phyloP scores from a whole-genome alignment of 2,329 filamentous ascomycete species.

The Ampelomyces quisqualis region DNA sequence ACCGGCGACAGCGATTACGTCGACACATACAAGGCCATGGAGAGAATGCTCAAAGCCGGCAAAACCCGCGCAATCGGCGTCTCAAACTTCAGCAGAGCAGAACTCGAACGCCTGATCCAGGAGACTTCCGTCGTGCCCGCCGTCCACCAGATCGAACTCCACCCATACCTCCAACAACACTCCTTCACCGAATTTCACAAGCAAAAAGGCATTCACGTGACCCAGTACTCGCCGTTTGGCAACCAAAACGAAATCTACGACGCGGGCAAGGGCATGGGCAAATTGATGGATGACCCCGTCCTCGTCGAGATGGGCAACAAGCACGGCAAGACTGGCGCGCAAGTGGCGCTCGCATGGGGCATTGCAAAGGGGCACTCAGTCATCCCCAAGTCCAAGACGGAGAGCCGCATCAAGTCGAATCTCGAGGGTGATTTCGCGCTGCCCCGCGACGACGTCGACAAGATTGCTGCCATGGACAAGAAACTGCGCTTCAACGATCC shows the following conservation, averaged over 20 bases:
- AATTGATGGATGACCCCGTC: constrained; percentile 55
- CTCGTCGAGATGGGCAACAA: constrained; percentile 67
- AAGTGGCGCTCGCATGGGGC: constrained; percentile 83
- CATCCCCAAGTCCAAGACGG: constrained; percentile 40
- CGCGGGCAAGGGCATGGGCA: constrained; percentile 29
- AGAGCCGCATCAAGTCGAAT: constrained; percentile 33
- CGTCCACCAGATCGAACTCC: constrained; percentile 35
- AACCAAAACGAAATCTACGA: constrained; percentile 40
- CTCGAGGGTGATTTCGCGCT: constrained; percentile 66
- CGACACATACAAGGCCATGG: constrained; percentile 46
- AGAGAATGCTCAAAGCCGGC: constrained; percentile 36
- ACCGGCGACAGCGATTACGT: constrained; percentile 31
- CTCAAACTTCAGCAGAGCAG: constrained; percentile 38
- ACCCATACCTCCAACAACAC: constrained; percentile 35
- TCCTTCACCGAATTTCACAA: constrained; percentile 30
- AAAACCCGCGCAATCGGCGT: constrained; percentile 38
- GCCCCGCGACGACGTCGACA: constrained; percentile 67
- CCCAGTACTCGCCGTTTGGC: constrained; percentile 40
- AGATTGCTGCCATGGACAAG: constrained; percentile 60
- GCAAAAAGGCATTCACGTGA: constrained; percentile 36
- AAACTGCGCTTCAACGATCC: constrained; percentile 65
- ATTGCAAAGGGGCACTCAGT: constrained; percentile 60
- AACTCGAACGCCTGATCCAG: constrained; percentile 56
- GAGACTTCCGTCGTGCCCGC: constrained; percentile 32
- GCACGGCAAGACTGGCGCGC: constrained; percentile 71